Evolutionary conservation across 768 basidiomycete genomes (phyloP).

Genomic region (Daedaleopsis sinensis): DNA sequence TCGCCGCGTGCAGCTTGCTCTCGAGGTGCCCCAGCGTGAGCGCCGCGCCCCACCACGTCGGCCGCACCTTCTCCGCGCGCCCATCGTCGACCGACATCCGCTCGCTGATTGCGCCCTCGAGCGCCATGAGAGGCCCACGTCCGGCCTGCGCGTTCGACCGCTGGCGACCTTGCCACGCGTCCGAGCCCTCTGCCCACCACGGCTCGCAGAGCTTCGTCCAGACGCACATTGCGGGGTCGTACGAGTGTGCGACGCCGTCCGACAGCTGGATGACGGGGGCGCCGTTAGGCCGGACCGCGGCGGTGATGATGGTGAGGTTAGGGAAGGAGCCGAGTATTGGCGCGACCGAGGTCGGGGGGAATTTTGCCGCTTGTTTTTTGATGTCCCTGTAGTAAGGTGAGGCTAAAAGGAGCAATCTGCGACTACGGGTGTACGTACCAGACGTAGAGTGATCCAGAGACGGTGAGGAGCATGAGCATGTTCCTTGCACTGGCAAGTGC

Average conservation of each 20-base stretch:
- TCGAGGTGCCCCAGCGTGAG: conserved; percentile 90
- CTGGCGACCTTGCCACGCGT: conserved; percentile 78
- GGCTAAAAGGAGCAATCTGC: conserved; percentile 7
- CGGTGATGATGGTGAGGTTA: conserved; percentile 63
- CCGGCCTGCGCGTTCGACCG: conserved; percentile 44
- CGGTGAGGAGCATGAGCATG: conserved; percentile 73
- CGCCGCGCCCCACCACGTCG: conserved; percentile 82
- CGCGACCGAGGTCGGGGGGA: conserved; percentile 64
- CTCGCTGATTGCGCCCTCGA: conserved; percentile 35
- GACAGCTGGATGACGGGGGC: conserved; percentile 77
- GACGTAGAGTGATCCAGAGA: conserved; percentile 68
- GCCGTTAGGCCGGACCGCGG: conserved; percentile 77
- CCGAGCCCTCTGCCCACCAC: conserved; percentile 87
- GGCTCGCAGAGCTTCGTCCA: conserved; percentile 80
- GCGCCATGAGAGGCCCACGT: conserved; percentile 56
- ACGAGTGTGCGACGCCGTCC: conserved; percentile 78
- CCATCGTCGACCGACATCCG: conserved; percentile 22
- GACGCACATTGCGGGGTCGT: conserved; percentile 62
- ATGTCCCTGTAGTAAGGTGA: conserved; percentile 59
- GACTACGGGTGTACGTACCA: conserved; percentile 52
- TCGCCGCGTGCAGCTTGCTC: conserved; percentile 74
- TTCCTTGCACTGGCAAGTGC: conserved; percentile 68
- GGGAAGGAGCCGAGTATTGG: conserved; percentile 60
- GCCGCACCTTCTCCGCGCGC: conserved; percentile 47
- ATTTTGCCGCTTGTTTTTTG: conserved; percentile 63